A percentile compares a stretch with the other conserved stretches of the same genome.
phyloP scores from a whole-genome alignment of 331 rosid genomes.

The Quercus phellos region DNA sequence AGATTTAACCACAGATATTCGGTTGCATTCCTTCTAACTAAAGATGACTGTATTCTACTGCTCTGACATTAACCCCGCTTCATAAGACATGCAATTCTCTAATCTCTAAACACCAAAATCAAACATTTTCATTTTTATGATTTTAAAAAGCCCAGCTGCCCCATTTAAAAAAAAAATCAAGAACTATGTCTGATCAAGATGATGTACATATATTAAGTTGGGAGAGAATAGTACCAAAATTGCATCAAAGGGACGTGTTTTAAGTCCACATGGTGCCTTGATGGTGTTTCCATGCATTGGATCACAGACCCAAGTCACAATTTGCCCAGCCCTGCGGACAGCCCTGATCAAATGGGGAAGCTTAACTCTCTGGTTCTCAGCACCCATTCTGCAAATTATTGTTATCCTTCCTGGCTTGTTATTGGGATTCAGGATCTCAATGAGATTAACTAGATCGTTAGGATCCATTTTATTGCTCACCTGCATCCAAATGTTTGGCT shows the following conservation, averaged over 20 bases:
- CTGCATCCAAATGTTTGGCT: slow-evolving; percentile 25
- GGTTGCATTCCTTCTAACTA: neutral
- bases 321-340: slow-evolving; percentile 64
- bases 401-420: slow-evolving; percentile 74
- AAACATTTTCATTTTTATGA: neutral
- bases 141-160: neutral
- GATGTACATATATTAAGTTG: neutral
- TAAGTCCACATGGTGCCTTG: slow-evolving; percentile 68
- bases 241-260: slow-evolving; percentile 68
- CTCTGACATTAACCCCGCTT: neutral
- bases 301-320: slow-evolving; percentile 74
- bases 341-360: slow-evolving; percentile 69
- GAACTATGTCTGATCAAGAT: neutral
- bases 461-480: slow-evolving; percentile 83
- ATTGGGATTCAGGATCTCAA: slow-evolving; percentile 55
- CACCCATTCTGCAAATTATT: slow-evolving; percentile 65
- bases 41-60: neutral
- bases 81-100: neutral
- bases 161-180: neutral
- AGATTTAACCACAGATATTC: neutral
- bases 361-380: slow-evolving; percentile 70
- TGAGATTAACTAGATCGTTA: slow-evolving; percentile 50
- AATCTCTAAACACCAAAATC: neutral
- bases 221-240: slow-evolving; percentile 41
- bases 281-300: slow-evolving; percentile 81